These are phyloP conservation scores for Dionaea muscipula DNA, from an alignment of 179 eudicot species.

Conservation along the genomic window DNA sequence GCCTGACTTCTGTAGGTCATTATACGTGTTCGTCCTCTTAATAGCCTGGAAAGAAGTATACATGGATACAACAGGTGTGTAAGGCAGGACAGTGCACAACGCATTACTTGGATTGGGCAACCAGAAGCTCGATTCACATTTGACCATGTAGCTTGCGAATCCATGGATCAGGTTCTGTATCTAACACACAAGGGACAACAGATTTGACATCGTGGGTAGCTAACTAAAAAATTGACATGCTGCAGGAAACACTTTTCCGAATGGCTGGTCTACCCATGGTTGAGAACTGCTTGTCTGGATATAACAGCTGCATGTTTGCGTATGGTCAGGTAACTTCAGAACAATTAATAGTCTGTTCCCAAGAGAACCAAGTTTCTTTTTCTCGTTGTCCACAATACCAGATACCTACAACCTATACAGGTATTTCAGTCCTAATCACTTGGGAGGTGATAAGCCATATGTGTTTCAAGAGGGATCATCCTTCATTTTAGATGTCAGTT, in stretches of 20 bases:
- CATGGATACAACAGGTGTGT: constrained; percentile 69
- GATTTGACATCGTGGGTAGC: not conserved
- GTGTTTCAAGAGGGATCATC: too few relatives aligned
- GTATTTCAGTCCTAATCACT: too few relatives aligned
- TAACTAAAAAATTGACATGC: constrained; percentile 12
- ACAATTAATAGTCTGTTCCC: too few relatives aligned
- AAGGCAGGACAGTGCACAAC: constrained; percentile 81
- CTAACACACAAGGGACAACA: too few relatives aligned
- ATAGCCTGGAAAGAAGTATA: constrained; percentile 42
- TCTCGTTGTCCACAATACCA: too few relatives aligned
- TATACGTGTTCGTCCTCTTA: constrained; percentile 80
- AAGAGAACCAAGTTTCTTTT: too few relatives aligned
- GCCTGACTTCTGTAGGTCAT: constrained; percentile 42
- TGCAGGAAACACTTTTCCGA: constrained; percentile 90
- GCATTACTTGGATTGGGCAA: constrained; percentile 77
- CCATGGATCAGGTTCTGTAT: constrained; percentile 65
- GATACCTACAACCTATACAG: too few relatives aligned
- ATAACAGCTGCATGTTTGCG: constrained; percentile 94
- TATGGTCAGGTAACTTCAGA: constrained; percentile 97
- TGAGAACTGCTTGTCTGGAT: constrained; percentile 94
- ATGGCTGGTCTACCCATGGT: constrained; percentile 97
- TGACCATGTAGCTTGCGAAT: constrained; percentile 96
- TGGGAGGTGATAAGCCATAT: too few relatives aligned
- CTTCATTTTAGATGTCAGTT: too few relatives aligned
- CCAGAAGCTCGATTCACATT: constrained; percentile 91